A percentile compares a stretch with the other conserved stretches of the same genome.
Evolutionary conservation across 345 rosid species (phyloP).

Genomic region (Carallia pectinifolia): DNA sequence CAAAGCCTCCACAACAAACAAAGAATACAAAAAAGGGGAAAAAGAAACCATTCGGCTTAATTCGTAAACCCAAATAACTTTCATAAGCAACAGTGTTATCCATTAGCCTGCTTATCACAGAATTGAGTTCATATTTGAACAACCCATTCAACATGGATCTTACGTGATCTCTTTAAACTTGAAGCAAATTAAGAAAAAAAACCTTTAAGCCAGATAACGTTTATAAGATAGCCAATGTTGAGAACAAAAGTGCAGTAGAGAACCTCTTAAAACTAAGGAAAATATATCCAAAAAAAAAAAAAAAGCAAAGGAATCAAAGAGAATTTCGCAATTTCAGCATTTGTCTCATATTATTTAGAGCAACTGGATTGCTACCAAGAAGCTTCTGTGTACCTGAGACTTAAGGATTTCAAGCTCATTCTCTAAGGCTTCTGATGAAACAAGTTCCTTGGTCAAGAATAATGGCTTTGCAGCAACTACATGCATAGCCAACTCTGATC

Average conservation of each 20-base stretch:
- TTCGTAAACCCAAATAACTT: neutral
- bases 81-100: neutral
- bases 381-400: constrained; percentile 59
- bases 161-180: neutral
- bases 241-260: neutral
- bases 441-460: constrained; percentile 68
- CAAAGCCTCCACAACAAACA: neutral
- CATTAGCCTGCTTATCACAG: neutral
- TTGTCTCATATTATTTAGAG: too few species aligned
- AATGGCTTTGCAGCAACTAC: constrained; percentile 90
- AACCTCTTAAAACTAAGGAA: neutral
- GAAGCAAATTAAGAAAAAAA: neutral
- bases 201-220: neutral
- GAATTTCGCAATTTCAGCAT: neutral
- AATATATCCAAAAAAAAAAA: neutral
- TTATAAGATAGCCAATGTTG: neutral
- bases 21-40: neutral
- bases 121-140: neutral
- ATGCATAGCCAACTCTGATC: constrained; percentile 97
- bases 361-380: neutral
- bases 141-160: neutral
- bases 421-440: constrained; percentile 65
- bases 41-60: neutral
- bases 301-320: neutral
- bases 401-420: constrained; percentile 86